phyloP scores from a whole-genome alignment of 306 rosid genomes.

The Myrica gale region DNA sequence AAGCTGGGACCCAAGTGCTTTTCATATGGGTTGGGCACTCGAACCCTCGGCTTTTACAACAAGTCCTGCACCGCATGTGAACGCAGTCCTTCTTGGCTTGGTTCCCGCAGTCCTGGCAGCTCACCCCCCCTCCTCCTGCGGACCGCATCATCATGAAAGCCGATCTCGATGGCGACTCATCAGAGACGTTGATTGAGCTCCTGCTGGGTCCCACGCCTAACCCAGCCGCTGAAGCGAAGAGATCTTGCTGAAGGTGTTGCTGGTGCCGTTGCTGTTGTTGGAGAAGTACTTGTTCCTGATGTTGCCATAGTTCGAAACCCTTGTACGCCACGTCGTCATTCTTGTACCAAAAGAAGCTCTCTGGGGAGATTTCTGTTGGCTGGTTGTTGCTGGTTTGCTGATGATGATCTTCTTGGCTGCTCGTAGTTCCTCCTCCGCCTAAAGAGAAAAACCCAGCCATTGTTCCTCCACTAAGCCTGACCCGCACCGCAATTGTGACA shows the following conservation, averaged over 20 bases:
- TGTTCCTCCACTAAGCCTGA: slow-evolving; percentile 32
- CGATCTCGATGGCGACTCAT: slow-evolving; percentile 65
- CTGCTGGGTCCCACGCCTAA: slow-evolving; percentile 66
- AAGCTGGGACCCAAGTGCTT: slow-evolving; percentile 94
- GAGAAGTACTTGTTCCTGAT: slow-evolving; percentile 41
- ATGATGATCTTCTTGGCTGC: slow-evolving; percentile 21
- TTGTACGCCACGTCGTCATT: slow-evolving; percentile 54
- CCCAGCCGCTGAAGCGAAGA: slow-evolving; percentile 55
- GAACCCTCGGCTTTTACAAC: slow-evolving; percentile 90
- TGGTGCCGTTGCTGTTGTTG: slow-evolving; percentile 27
- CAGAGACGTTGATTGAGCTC: slow-evolving; percentile 41
- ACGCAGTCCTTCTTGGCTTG: slow-evolving; percentile 92
- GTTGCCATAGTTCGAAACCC: slow-evolving; percentile 81
- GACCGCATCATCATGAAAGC: slow-evolving; percentile 50
- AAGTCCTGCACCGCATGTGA: slow-evolving; percentile 83
- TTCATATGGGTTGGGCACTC: slow-evolving; percentile 82
- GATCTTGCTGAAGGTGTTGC: slow-evolving; percentile 50
- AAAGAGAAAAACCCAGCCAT: slow-evolving; percentile 92
- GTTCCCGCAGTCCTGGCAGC: slow-evolving; percentile 96
- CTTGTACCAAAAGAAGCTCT: slow-evolving; percentile 59
- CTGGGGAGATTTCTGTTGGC: slow-evolving; percentile 42
- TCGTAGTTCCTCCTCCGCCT: slow-evolving; percentile 41
- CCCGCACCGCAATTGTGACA: slow-evolving; percentile 43
- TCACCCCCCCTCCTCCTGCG: slow-evolving; percentile 48
- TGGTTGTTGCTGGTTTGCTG: slow-evolving; percentile 22